Conservation (phyloP, 805 yeast genomes). For the Ogataea pini region DNA sequence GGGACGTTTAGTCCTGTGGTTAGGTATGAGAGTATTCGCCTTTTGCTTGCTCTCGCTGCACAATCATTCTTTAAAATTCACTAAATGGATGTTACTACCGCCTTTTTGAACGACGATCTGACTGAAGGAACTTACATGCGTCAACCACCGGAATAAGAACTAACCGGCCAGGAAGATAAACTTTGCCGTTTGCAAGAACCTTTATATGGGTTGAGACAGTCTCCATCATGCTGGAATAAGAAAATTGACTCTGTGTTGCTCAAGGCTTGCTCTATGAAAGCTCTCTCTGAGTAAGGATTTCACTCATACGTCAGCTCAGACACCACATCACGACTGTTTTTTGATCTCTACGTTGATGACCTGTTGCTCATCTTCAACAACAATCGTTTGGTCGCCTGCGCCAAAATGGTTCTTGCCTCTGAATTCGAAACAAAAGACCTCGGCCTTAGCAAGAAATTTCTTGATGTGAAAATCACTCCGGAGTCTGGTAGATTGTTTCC, state of each 20-base stretch:
- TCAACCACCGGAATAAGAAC: not conserved
- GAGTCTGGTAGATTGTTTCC: not conserved
- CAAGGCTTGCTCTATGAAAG: slow-evolving; percentile 1
- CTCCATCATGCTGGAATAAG: slow-evolving; percentile 3
- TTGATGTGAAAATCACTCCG: slow-evolving; percentile 6
- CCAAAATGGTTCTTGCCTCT: not conserved
- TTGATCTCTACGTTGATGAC: slow-evolving; percentile 4
- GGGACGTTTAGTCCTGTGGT: no score
- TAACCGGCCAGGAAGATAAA: not conserved
- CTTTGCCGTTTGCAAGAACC: not conserved
- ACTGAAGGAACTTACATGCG: not conserved
- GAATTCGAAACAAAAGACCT: slow-evolving; percentile 4
- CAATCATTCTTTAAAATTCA: not conserved
- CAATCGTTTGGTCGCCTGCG: not conserved
- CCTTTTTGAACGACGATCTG: not conserved
- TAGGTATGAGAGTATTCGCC: no score
- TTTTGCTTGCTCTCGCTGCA: not conserved
- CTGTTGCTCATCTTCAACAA: not conserved
- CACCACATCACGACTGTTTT: not conserved
- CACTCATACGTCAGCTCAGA: not conserved
- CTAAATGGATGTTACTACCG: not conserved
- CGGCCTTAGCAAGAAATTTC: slow-evolving; percentile 3
- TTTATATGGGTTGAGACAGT: slow-evolving; percentile 4
- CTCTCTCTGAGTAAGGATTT: not conserved
- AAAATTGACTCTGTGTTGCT: not conserved